Evolutionary conservation across 768 basidiomycete species (phyloP).

Genomic region (Mycena amicta): DNA sequence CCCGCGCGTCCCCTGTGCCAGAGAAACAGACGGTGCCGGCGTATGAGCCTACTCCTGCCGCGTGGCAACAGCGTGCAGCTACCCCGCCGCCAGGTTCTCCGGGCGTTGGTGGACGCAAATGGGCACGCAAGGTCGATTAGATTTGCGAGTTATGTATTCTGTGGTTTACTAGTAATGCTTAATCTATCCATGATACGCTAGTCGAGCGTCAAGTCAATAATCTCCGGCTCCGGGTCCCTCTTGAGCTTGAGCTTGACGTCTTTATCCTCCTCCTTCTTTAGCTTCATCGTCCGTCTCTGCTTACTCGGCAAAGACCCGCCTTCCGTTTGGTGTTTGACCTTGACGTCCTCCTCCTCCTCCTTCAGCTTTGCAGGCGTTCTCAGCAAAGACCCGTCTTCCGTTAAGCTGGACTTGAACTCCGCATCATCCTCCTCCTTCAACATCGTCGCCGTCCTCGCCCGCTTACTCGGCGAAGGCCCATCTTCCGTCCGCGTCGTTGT

Average conservation of each 20-base stretch:
- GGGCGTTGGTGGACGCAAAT: constrained; percentile 22
- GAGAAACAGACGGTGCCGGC: constrained; percentile 5
- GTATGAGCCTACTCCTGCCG: constrained; percentile 13
- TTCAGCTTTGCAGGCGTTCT: no score
- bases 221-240: constrained; percentile 1
- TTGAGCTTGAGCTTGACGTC: not conserved
- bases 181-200: not conserved
- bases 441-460: not conserved
- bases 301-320: no score
- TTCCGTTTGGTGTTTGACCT: not conserved
- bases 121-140: constrained; percentile 26
- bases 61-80: constrained; percentile 18
- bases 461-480: no score
- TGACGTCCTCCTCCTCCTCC: no score
- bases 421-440: not conserved
- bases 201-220: constrained; percentile 7
- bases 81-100: constrained; percentile 18
- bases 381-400: no score
- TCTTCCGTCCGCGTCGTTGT: no score
- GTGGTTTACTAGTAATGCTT: constrained; percentile 6
- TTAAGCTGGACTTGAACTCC: no score
- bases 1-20: constrained; percentile 2
- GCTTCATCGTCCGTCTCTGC: not conserved
- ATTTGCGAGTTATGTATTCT: not conserved
- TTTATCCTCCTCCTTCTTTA: not conserved